Base-by-base conservation (phyloP, 2,329 filamentous ascomycete genomes). In the Ploettnerulaceae sp. region DNA sequence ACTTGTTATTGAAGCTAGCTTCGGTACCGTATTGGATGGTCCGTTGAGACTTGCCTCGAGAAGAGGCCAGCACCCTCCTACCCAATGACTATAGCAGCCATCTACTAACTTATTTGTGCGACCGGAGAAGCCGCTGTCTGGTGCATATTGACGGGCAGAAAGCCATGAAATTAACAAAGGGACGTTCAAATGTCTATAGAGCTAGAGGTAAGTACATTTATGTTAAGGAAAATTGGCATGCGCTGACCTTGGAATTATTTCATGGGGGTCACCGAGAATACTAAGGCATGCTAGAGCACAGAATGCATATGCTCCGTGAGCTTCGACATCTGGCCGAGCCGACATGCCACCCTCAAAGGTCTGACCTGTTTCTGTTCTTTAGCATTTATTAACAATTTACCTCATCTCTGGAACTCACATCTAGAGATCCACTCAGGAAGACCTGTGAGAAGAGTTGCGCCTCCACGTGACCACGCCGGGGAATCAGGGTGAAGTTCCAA, bases 11-110 rank as follows among this genome's bases (percentile, higher is more conserved):
- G 45, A 32, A 20, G 49, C 14, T 12, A 41, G 36, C 25, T 33
- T 42, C 28, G 20, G 21, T 3, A 14, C 14, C 18, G 31, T 11
- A 26, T 20, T 17, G 12, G 20, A 20, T 57, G 21, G 15, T 21
- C 76, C 78, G 56, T 77, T 76, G 48, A 93, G 69, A 45, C 83
- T 83, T 47, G 88, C 87, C 70, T 96, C 86, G 57, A 97, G 74
- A 55, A 98, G 69, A 35, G 91, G 84, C 88, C 90, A 98, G 70
- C 90, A 97, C 45, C 86, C 86, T 45, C 93, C 93, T 25, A 95
- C 85, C 93, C 93, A 98, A 68, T 96, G 91, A 64, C 88, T 95
- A 71, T 98, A 98, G 70, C 93, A 98, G 35, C 91, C 93, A 66
- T 98, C 93, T 24, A 97, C 93, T 24, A 98, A 76, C 70, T 98